Base-by-base conservation (phyloP, 495 filamentous ascomycete species). In the Melanomma pulvis-pyrius region DNA sequence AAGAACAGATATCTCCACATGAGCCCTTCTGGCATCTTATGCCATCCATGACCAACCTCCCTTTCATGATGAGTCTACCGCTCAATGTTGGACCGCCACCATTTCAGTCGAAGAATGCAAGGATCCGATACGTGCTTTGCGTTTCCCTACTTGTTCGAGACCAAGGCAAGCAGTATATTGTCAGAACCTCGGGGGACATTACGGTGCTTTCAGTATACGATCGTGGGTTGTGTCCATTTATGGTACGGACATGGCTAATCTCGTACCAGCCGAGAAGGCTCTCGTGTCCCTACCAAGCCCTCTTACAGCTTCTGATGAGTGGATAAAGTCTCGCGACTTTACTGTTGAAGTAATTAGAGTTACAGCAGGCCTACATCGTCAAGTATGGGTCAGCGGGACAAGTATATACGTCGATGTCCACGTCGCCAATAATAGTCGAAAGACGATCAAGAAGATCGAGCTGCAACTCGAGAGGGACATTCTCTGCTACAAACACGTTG, bases 381-480 rank as follows among this genome's bases (percentile, higher is more conserved):
- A 84, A 49, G 83, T 84, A 39, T 84, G 82, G 84, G 81, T 86
- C 60, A 83, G 81, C 28, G 83, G 84, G 36, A 83, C 83, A 24
- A 79, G 70, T 39, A 76, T 86, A 25, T 85, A 83, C 59, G 79
- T 82, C 15, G 83, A 85, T 55, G 79, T 84, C 25, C 81, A 81
- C 50, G 76, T 85, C 34, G 73, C 74, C 26, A 85, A 85, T 53
- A 76, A 76, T 54, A 81, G 78, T 58, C 75, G 71, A 28, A 82
- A 80, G 64, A 73, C 68, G 9, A 73, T 84, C 47, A 81, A 77
- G 61, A 80, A 70, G 48, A 74, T 86, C 28, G 79, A 83, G 51
- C 69, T 86, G 39, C 80, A 80, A 59, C 74, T 83, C 51, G 81
- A 79, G 63, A 62, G 77, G 25, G 72, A 76, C 49, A 74, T 80